Conservation (phyloP, 2,329 filamentous ascomycete genomes). For the Coniochaeta sp. region DNA sequence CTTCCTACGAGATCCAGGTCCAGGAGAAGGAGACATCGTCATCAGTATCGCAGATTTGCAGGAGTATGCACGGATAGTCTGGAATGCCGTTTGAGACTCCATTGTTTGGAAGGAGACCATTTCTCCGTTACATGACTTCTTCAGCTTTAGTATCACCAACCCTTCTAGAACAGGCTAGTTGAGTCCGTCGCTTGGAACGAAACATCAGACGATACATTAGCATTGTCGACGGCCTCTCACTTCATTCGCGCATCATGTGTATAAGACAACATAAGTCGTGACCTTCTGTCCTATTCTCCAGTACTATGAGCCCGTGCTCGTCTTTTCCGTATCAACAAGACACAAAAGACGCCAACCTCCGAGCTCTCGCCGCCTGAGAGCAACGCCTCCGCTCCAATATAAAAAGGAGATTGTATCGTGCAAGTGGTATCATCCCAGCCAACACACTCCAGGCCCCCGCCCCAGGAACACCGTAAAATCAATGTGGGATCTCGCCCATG, state of each 20-base stretch:
- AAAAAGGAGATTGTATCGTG: conserved; percentile 1
- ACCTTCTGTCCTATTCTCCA: neutral
- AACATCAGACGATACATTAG: neutral
- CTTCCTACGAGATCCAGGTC: conserved; percentile 5
- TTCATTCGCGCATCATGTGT: neutral
- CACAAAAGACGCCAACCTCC: neutral
- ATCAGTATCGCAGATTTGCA: conserved; percentile 4
- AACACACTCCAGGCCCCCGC: neutral
- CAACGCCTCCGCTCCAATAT: conserved; percentile 1
- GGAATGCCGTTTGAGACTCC: too few species aligned
- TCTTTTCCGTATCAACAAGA: neutral
- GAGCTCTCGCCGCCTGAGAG: neutral
- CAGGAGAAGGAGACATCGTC: conserved; percentile 5
- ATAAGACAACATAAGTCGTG: neutral
- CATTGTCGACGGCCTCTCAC: neutral
- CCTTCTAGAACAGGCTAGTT: too few species aligned
- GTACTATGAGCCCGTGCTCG: neutral
- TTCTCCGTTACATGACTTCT: too few species aligned
- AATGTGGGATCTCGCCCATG: neutral
- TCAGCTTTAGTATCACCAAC: too few species aligned
- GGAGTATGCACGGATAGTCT: conserved; percentile 3
- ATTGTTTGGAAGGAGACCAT: too few species aligned
- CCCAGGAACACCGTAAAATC: neutral
- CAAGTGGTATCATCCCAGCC: conserved; percentile 2
- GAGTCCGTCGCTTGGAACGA: too few species aligned